Base-by-base conservation (phyloP, 164 flowering plant species). In the Sedum album region DNA sequence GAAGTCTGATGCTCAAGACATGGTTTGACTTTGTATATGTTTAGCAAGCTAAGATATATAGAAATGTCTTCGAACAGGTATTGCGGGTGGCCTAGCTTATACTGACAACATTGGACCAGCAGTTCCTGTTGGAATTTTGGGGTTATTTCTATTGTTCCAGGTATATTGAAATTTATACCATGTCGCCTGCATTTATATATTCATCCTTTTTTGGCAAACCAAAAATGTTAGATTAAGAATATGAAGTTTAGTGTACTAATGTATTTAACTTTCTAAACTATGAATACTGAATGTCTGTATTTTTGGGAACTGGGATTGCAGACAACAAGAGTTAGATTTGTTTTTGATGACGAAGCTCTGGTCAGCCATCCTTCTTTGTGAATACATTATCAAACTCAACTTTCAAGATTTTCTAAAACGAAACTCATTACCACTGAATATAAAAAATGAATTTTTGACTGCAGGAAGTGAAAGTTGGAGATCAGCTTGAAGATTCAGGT, bases 391-490 rank as follows among this genome's bases (percentile, higher is more conserved):
- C 26, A 41, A 5, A 4, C 1, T 14, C 15, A 23, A 15, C 15
- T 33, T 5, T 28, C 26, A 65, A 38, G 11, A 64, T 31, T 17
- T 63, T 63, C 18, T 63, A 1, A n/a, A 23, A 7, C 5, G 26
- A 39, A 6, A 20, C 8, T 20, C 44, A 4, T 64, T 33, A 31
- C 31, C 20, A 18, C 25, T 4, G 42, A 18, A 64, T 64, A 35
- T 64, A 35, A 64, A 21, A 35, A 4, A 15, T 20, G 23, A 31
- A 4, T 64, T 65, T 26, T 23, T 35, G 75, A 30, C 71, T 71
- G 57, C 77, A 93, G 98, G 98, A 90, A 73, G 98, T 90, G 25
- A 89, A 86, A 82, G 76, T 93, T 53, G 98, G 96, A 69, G 88
- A 89, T 1, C 68, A 87, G 73, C 94, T 89, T 68, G 63, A 83